A percentile compares a stretch with the other conserved stretches of the same genome.
phyloP scores from a whole-genome alignment of 495 filamentous ascomycete species.

The Bombardia bombarda region DNA sequence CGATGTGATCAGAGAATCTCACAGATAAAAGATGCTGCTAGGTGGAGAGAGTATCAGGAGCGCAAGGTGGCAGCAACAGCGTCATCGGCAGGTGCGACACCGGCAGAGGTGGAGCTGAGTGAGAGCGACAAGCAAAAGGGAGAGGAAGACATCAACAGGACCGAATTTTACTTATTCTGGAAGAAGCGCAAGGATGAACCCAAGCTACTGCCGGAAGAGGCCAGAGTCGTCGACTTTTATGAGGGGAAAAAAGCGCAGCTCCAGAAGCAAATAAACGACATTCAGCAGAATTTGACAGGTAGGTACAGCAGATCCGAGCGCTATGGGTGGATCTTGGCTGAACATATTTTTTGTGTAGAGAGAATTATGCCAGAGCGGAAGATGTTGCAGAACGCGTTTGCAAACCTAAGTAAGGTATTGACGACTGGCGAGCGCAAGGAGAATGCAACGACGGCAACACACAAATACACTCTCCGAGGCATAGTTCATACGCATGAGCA shows the following conservation, averaged over 20 bases:
- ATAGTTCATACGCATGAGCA: slow-evolving; percentile 26
- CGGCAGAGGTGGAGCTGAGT: too few relatives aligned
- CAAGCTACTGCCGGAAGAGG: slow-evolving; percentile 31
- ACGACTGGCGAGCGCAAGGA: slow-evolving; percentile 27
- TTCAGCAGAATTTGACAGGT: slow-evolving; percentile 15
- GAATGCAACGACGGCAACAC: slow-evolving; percentile 27
- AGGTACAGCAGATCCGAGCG: not conserved
- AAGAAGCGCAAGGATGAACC: slow-evolving; percentile 20
- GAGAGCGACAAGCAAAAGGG: too few relatives aligned
- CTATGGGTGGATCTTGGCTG: too few relatives aligned
- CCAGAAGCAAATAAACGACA: slow-evolving; percentile 8
- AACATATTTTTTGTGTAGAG: too few relatives aligned
- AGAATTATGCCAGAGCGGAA: too few relatives aligned
- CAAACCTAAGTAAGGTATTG: too few relatives aligned
- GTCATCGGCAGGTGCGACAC: too few relatives aligned
- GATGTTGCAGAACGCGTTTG: too few relatives aligned
- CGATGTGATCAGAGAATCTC: slow-evolving; percentile 13
- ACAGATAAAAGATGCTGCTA: slow-evolving; percentile 12
- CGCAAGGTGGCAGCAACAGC: too few relatives aligned
- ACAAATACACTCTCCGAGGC: slow-evolving; percentile 33
- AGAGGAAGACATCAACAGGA: too few relatives aligned
- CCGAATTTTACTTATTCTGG: too few relatives aligned
- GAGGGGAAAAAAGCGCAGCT: slow-evolving; percentile 12
- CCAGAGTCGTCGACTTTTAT: slow-evolving; percentile 8
- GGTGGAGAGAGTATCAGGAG: slow-evolving; percentile 36